Base-by-base conservation (phyloP, 2,329 filamentous ascomycete genomes). In the Hypoxylon sp. region DNA sequence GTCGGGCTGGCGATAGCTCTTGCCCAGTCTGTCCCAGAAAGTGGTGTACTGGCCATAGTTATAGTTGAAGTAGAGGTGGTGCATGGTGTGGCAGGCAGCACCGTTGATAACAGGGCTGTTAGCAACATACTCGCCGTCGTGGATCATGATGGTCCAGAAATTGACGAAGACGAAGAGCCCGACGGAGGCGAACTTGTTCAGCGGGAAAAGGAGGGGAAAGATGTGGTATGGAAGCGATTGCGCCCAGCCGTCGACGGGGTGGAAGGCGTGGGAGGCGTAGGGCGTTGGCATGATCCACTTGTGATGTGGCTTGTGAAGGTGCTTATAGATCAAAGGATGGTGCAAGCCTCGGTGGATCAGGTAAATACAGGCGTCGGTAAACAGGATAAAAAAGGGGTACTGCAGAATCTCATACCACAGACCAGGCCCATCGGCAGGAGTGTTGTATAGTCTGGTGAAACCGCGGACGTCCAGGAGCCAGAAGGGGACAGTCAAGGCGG, bases 251-350 rank as follows among this genome's bases (percentile, higher is more conserved):
- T 98, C 95, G 55, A 97, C 78, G 0, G 95, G 94, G 83, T 98
- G 94, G 87, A 98, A 98, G 62, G 95, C 95, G 77, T 97, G 92
- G 73, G 91, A 94, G 43, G 95, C 94, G 78, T 88, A 97, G 0
- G 95, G 95, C 2, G 93, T 97, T 2, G 95, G 95, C 93, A 97
- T 96, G 81, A 98, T 97, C 95, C 95, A 98, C 84, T 97, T 97
- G 89, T 98, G 95, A 81, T 98, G 95, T 71, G 94, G 91, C 88
- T 98, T 98, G 87, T 98, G 95, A 52, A 97, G 85, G 71, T 84
- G 84, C 84, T 94, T 96, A 87, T 98, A 98, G 72, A 96, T 78
- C 48, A 81, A 73, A 5, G 90, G 90, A 77, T 92, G 89, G 79
- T 94, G 91, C 61, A 93, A 82, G 39, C 87, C 88, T 48, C 91